phyloP scores from a whole-genome alignment of 1,284 basidiomycete species.

The Papiliotrema fonsecae region DNA sequence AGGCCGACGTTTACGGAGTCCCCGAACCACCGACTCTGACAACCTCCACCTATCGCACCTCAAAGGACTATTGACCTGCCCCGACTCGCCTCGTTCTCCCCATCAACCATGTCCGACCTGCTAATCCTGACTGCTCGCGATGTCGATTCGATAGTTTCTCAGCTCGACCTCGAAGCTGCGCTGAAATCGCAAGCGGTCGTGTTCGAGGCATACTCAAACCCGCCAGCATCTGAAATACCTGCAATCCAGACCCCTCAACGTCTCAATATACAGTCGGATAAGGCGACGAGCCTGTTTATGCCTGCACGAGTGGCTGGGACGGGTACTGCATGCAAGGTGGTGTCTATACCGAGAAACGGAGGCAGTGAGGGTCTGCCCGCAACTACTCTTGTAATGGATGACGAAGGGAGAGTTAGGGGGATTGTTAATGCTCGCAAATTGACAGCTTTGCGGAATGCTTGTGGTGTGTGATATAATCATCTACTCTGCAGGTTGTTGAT shows the following conservation, averaged over 20 bases:
- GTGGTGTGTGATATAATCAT: constrained; percentile 53
- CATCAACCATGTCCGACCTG: no score
- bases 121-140: constrained; percentile 36
- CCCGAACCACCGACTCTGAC: no score
- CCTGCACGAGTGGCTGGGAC: constrained; percentile 37
- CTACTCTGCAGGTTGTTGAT: neutral
- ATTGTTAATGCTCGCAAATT: constrained; percentile 69
- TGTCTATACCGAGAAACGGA: constrained; percentile 57
- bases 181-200: constrained; percentile 37
- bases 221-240: constrained; percentile 1
- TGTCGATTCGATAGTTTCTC: constrained; percentile 32
- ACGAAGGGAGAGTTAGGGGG: constrained; percentile 61
- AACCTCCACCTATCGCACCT: no score
- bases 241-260: constrained; percentile 41
- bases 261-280: constrained; percentile 21
- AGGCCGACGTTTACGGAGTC: no score
- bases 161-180: constrained; percentile 27
- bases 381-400: constrained; percentile 70
- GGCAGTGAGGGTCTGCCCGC: constrained; percentile 62
- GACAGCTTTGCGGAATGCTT: constrained; percentile 74
- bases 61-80: no score
- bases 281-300: constrained; percentile 46
- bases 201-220: constrained; percentile 35
- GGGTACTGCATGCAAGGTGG: constrained; percentile 63
- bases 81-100: no score